phyloP scores from a whole-genome alignment of 495 filamentous ascomycete species.

The Tuber umbilicatum region DNA sequence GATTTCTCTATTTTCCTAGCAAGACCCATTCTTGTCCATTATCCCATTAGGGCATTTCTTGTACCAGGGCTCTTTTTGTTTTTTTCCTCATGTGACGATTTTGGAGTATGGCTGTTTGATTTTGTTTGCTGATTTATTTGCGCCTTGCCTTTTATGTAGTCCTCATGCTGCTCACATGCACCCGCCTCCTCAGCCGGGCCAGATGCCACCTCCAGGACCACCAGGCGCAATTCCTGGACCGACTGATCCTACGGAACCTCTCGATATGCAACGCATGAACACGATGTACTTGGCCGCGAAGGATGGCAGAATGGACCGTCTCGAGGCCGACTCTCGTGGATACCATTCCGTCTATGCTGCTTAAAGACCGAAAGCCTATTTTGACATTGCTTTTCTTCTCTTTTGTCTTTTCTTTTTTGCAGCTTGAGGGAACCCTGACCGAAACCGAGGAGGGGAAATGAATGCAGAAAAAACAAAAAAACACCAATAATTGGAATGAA shows the following conservation, averaged over 20 bases:
- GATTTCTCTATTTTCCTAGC: background rate
- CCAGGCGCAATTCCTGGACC: conserved; percentile 47
- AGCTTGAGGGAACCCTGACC: background rate
- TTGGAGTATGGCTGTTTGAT: conserved; percentile 40
- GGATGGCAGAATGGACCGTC: conserved; percentile 46
- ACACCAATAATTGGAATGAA: conserved; percentile 36
- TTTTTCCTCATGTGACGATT: conserved; percentile 26
- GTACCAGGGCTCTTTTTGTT: conserved; percentile 23
- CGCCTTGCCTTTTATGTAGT: conserved; percentile 44
- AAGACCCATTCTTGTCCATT: conserved; percentile 19
- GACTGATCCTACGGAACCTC: conserved; percentile 46
- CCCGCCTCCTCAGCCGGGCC: conserved; percentile 45
- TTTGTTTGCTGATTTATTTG: conserved; percentile 42
- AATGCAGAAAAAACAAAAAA: conserved; percentile 14
- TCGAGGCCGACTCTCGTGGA: conserved; percentile 48
- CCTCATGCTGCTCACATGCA: conserved; percentile 49
- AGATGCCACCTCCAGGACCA: conserved; percentile 44
- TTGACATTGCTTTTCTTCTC: background rate
- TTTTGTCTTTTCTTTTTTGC: background rate
- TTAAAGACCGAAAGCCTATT: conserved; percentile 13
- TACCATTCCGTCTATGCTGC: conserved; percentile 47
- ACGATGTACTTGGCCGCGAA: conserved; percentile 47
- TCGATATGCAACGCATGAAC: conserved; percentile 47
- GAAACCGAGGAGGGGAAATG: background rate
- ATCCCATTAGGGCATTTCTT: conserved; percentile 22